Evolutionary conservation across 345 rosid genomes (phyloP), one percentile per base, ranked within the genome.

Genomic region (Eutrema yunnanense): DNA sequence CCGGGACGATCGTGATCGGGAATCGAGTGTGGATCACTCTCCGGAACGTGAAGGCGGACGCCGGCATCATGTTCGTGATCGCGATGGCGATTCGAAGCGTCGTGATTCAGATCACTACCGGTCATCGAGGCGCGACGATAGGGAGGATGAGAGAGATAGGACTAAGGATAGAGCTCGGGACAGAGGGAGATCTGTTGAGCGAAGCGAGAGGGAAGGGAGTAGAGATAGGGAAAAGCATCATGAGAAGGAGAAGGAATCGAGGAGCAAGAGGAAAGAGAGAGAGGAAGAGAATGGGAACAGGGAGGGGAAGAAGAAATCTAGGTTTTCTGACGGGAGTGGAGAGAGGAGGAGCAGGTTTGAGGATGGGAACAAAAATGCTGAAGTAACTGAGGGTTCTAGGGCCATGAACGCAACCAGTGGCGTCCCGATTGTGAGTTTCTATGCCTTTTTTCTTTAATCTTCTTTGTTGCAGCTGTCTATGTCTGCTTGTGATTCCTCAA

Each of bases 341-440:
- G 79, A 80, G 64, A 78, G 82, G 81, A 80, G 79, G 79, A 83
- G 88, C 48, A 81, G 82, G 32, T 84, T 90, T 69, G 92, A 77
- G 63, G 86, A 86, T 71, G 79, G 62, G 56, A 38, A 74, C 36
- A 77, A 56, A 11, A 79, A 54, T 34, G 42, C 16, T 55, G 64
- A 76, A 54, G 78, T 61, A 4, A 62, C 48, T 57, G 72, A 60
- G 32, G 60, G 42, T 63, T 58, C 61, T 77, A 70, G 59, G 76
- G 78, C 75, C 44, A 80, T 80, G 67, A 49, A 82, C 32, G 75
- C 78, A 55, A 76, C 68, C 52, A 73, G 75, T 71, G 73, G 71
- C 65, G 72, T 65, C 62, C 37, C 71, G 47, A 87, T 83, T 81
- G 95, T 88, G 74, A 88, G 90, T 85, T 48, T 41, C 59, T 59